Percentiles rank a stretch among this genome's conserved stretches.
These are phyloP conservation scores for Ogataea methylovora DNA, from an alignment of 805 yeast species.

Conservation along the genomic window DNA sequence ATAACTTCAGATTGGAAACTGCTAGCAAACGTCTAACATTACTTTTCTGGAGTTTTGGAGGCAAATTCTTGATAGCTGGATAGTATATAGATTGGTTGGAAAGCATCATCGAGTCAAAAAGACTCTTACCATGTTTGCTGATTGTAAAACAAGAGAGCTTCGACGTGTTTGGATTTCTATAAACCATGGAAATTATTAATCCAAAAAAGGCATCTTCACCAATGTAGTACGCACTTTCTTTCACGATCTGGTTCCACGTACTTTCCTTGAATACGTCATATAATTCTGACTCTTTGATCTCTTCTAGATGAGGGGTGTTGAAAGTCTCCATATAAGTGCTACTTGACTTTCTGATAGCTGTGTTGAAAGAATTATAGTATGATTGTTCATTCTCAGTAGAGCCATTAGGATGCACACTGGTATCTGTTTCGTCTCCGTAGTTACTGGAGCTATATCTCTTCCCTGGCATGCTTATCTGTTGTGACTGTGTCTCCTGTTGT, in stretches of 20 bases:
- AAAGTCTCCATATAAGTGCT: not conserved
- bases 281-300: not conserved
- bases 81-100: slow-evolving; percentile 58
- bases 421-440: too few relatives aligned
- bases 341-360: slow-evolving; percentile 1
- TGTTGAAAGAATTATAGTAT: not conserved
- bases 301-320: not conserved
- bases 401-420: not conserved
- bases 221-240: slow-evolving; percentile 43
- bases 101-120: slow-evolving; percentile 50
- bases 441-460: slow-evolving; percentile 1
- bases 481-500: too few relatives aligned
- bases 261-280: not conserved
- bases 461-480: not conserved
- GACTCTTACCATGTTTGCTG: slow-evolving; percentile 60
- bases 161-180: slow-evolving; percentile 36
- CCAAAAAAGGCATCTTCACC: slow-evolving; percentile 43
- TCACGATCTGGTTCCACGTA: slow-evolving; percentile 36
- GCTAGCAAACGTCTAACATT: slow-evolving; percentile 73
- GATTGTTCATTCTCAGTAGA: not conserved
- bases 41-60: slow-evolving; percentile 38
- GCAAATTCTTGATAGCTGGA: slow-evolving; percentile 70
- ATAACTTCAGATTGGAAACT: slow-evolving; percentile 61
- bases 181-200: slow-evolving; percentile 42
- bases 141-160: slow-evolving; percentile 48